Conservation (phyloP, 2,329 filamentous ascomycete genomes). For the Microsporum audouinii region DNA sequence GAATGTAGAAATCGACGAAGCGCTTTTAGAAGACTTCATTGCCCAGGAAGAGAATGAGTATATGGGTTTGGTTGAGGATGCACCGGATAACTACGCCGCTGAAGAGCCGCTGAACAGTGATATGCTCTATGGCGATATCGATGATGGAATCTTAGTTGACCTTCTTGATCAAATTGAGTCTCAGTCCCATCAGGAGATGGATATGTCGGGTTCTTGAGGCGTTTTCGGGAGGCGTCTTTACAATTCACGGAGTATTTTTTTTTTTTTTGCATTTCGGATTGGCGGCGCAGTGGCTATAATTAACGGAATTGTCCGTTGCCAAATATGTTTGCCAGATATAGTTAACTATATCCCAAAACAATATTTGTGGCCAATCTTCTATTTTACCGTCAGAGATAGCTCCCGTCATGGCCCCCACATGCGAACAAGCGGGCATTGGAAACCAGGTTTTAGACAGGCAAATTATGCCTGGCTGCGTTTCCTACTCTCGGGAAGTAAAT, state of each 20-base stretch:
- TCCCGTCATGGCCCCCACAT: too few relatives aligned
- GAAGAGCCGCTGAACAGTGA: neutral
- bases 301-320: too few relatives aligned
- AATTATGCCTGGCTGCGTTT: neutral
- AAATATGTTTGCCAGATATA: neutral
- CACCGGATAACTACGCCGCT: conserved; percentile 13
- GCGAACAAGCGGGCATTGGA: too few relatives aligned
- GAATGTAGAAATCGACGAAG: conserved; percentile 14
- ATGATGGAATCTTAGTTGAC: conserved; percentile 55
- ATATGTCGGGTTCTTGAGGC: conserved; percentile 23
- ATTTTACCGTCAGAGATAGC: too few relatives aligned
- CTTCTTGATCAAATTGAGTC: conserved; percentile 40
- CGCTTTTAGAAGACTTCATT: conserved; percentile 27
- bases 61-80: conserved; percentile 17
- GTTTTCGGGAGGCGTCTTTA: neutral
- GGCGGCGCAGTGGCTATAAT: neutral
- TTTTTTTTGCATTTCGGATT: neutral
- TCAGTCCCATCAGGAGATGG: conserved; percentile 26
- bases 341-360: neutral
- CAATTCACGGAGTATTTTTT: neutral
- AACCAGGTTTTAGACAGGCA: neutral
- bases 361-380: neutral
- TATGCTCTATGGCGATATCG: conserved; percentile 17
- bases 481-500: neutral
- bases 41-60: conserved; percentile 13